These are phyloP conservation scores for Gypsophila paniculata DNA, from an alignment of 179 eudicot genomes.

Conservation along the genomic window DNA sequence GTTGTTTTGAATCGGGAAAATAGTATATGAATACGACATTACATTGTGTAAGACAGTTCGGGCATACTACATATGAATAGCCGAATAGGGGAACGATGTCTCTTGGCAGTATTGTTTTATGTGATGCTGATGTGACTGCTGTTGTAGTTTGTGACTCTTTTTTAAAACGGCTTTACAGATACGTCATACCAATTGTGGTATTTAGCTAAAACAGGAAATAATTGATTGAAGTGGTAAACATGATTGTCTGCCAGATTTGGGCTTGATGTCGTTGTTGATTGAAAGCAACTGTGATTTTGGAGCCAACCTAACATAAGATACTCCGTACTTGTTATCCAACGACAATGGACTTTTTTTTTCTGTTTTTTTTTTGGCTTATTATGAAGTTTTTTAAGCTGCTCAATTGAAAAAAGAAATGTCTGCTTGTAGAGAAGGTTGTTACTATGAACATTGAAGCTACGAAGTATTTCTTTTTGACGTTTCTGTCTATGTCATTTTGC, in stretches of 20 bases:
- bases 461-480: background rate
- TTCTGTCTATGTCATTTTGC: background rate
- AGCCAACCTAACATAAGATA: background rate
- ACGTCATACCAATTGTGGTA: background rate
- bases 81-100: constrained; percentile 2
- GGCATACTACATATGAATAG: background rate
- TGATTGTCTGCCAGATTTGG: background rate
- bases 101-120: background rate
- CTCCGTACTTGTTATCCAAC: too few species aligned
- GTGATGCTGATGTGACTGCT: background rate
- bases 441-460: background rate
- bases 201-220: background rate
- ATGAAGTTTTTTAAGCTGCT: background rate
- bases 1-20: background rate
- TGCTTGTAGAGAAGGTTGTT: background rate
- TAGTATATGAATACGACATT: background rate
- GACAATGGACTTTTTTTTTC: too few species aligned
- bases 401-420: background rate
- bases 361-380: background rate
- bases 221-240: background rate
- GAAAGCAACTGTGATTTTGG: background rate
- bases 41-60: background rate
- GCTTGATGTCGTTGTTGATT: background rate
- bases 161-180: background rate
- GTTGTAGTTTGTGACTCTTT: background rate